These are phyloP conservation scores for Cynara cardunculus DNA, from an alignment of 129 eudicot genomes.

Conservation along the genomic window DNA sequence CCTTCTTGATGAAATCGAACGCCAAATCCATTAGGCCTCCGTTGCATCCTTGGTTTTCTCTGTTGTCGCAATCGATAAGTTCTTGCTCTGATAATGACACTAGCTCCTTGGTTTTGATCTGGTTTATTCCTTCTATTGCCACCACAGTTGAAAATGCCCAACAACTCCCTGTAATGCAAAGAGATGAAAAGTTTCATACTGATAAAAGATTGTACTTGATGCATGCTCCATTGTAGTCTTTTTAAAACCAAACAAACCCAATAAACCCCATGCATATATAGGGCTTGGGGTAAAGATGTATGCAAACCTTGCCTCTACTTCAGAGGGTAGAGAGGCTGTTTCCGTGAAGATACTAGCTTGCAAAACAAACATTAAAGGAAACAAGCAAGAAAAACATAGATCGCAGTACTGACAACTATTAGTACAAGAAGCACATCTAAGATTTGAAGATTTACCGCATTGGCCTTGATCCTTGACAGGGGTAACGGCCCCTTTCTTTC, in stretches of 20 bases:
- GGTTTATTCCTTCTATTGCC: conserved; percentile 89
- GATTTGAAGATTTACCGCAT: conserved; percentile 56
- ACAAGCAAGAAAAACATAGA: not conserved
- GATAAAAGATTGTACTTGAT: not conserved
- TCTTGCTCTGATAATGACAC: conserved; percentile 92
- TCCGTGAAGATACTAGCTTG: not conserved
- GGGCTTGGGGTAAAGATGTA: too few species aligned
- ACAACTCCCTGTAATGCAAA: conserved; percentile 73
- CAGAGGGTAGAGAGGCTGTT: not conserved
- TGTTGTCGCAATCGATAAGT: conserved; percentile 82
- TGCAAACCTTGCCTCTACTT: not conserved
- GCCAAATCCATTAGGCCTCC: conserved; percentile 95
- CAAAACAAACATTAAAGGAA: not conserved
- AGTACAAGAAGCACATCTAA: not conserved
- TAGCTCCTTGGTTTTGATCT: conserved; percentile 60
- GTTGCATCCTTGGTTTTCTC: conserved; percentile 68
- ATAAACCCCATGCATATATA: not conserved
- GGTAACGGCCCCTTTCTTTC: conserved; percentile 71
- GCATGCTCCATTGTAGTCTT: not conserved
- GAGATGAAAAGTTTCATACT: not conserved
- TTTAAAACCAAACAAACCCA: not conserved
- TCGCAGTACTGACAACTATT: not conserved
- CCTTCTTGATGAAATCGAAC: conserved; percentile 62
- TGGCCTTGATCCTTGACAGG: conserved; percentile 91
- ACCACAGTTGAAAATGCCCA: conserved; percentile 95